Evolutionary conservation across 805 yeast genomes (phyloP).

Genomic region (Candida dajiaensis): DNA sequence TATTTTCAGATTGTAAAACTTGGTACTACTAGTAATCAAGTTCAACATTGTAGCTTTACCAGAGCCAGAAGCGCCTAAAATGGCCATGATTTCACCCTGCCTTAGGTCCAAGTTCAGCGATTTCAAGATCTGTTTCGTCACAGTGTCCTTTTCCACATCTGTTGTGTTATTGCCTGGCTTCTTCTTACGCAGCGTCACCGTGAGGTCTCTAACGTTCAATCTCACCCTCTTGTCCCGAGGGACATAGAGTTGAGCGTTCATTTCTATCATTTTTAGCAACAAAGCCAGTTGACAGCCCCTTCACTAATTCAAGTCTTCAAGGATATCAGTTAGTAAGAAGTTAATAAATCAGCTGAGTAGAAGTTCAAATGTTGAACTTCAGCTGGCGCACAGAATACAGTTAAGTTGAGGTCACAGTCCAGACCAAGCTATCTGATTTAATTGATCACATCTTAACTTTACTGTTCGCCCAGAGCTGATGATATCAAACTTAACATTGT

Average conservation of each 20-base stretch:
- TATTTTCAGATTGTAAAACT: slow-evolving; percentile 19
- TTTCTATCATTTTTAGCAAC: not conserved
- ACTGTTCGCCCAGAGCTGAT: too few relatives aligned
- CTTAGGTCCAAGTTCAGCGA: slow-evolving; percentile 55
- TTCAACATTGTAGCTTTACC: slow-evolving; percentile 70
- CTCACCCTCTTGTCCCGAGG: slow-evolving; percentile 4
- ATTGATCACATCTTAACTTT: too few relatives aligned
- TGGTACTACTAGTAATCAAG: slow-evolving; percentile 50
- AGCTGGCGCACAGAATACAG: too few relatives aligned
- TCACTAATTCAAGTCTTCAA: too few relatives aligned
- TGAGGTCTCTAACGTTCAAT: slow-evolving; percentile 9
- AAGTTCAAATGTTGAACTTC: too few relatives aligned
- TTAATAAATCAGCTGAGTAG: too few relatives aligned
- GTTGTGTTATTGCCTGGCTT: not conserved
- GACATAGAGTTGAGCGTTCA: slow-evolving; percentile 1
- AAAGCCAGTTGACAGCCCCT: too few relatives aligned
- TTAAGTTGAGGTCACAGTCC: too few relatives aligned
- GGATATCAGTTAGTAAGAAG: too few relatives aligned
- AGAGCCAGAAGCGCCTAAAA: slow-evolving; percentile 83
- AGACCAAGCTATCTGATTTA: too few relatives aligned
- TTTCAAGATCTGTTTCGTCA: slow-evolving; percentile 33
- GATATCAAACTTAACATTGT: too few relatives aligned
- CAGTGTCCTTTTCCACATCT: not conserved
- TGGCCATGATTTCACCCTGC: slow-evolving; percentile 63
- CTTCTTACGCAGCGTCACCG: slow-evolving; percentile 5